Evolutionary conservation across 345 rosid genomes (phyloP).

Genomic region (Conringia planisiliqua): DNA sequence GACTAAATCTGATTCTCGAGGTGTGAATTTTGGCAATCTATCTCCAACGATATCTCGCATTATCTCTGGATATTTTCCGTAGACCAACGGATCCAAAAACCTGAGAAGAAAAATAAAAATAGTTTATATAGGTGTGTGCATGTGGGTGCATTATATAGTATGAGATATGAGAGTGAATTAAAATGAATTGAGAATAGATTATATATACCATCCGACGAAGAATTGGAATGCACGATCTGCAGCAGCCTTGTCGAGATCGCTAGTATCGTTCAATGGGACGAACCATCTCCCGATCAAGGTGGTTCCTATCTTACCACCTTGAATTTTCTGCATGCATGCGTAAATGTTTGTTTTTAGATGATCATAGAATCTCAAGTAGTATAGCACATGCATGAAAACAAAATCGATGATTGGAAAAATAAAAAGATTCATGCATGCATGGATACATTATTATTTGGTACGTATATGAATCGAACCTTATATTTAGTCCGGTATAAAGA

Average conservation of each 20-base stretch:
- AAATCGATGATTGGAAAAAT: too few species aligned
- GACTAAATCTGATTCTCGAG: conserved; percentile 8
- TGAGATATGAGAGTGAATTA: background rate
- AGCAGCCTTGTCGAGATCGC: conserved; percentile 15
- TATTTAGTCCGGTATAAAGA: conserved; percentile 28
- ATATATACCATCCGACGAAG: conserved; percentile 30
- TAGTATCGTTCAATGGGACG: background rate
- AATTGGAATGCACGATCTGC: conserved; percentile 24
- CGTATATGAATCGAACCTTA: background rate
- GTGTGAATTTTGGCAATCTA: conserved; percentile 19
- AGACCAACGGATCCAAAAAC: conserved; percentile 27
- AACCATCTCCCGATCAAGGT: conserved; percentile 20
- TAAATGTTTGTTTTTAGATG: too few species aligned
- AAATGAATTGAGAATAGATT: background rate
- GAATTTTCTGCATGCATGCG: conserved; percentile 5
- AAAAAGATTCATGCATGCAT: too few species aligned
- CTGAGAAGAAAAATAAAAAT: background rate
- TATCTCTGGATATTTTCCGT: conserved; percentile 22
- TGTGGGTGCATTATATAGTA: too few species aligned
- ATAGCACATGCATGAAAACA: too few species aligned
- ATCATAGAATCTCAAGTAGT: too few species aligned
- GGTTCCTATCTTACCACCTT: conserved; percentile 21
- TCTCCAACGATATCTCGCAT: conserved; percentile 6
- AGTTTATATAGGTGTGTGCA: background rate
- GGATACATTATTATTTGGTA: too few species aligned